Evolutionary conservation across 306 rosid species (phyloP).

Genomic region (Corylus heterophylla): DNA sequence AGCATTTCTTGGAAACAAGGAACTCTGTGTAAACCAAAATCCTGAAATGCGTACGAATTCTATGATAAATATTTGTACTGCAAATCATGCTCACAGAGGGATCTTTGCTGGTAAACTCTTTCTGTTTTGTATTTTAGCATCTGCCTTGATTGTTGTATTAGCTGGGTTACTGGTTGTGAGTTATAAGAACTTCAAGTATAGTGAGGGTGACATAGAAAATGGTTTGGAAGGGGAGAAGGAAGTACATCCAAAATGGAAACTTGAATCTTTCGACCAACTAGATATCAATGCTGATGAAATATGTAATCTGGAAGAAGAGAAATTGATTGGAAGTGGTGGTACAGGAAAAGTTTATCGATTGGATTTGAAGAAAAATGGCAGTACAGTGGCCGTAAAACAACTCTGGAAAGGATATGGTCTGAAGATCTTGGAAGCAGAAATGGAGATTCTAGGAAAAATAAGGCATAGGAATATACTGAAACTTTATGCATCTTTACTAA

Average conservation of each 20-base stretch:
- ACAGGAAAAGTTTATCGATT: slow-evolving; percentile 89
- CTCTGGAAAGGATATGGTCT: slow-evolving; percentile 63
- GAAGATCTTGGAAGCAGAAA: slow-evolving; percentile 80
- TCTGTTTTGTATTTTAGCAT: slow-evolving; percentile 48
- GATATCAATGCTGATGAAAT: slow-evolving; percentile 77
- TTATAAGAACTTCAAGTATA: slow-evolving; percentile 47
- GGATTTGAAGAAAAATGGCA: slow-evolving; percentile 52
- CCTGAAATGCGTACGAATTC: slow-evolving; percentile 37
- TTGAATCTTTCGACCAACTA: slow-evolving; percentile 71
- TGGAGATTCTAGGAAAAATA: slow-evolving; percentile 83
- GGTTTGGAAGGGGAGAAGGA: slow-evolving; percentile 39
- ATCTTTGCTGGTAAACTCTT: slow-evolving; percentile 42
- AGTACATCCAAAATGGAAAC: slow-evolving; percentile 62
- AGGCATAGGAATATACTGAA: slow-evolving; percentile 85
- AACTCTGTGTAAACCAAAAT: slow-evolving; percentile 65
- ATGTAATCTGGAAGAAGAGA: slow-evolving; percentile 63
- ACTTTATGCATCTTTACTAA: slow-evolving; percentile 82
- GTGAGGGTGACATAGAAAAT: slow-evolving; percentile 28
- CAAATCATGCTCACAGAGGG: slow-evolving; percentile 32
- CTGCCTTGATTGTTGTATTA: slow-evolving; percentile 44
- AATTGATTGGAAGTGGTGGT: slow-evolving; percentile 84
- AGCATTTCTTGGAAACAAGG: slow-evolving; percentile 69
- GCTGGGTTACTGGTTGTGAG: slow-evolving; percentile 52
- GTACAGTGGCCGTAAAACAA: slow-evolving; percentile 77
- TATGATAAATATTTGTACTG: slow-evolving; percentile 49